Evolutionary conservation across 371 early-diverging fungal species (phyloP), one percentile per base, ranked within the genome.

Genomic region (Syncephalastrum contaminatum): DNA sequence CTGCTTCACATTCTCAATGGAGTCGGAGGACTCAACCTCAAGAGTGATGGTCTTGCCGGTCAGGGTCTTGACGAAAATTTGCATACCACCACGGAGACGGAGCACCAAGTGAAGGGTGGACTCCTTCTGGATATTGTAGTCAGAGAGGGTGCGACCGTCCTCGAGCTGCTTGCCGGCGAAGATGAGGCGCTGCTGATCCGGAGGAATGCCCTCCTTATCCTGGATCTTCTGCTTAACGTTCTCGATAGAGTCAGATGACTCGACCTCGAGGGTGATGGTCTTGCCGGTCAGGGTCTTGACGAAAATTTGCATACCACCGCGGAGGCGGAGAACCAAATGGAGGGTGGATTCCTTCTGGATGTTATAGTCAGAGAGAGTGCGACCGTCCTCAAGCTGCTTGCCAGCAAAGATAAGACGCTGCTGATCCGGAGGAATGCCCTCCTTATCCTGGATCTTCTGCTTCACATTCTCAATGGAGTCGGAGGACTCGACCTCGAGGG

Each of bases 141-240:
- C 89, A 87, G 73, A 73, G 59, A 92, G 72, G 10, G 89, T 88
- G 53, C 90, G 82, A 54, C 88, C 88, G 60, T 91, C 91, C 64
- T 91, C 90, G 8, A 92, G 76, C 70, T 91, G 90, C 72, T 91
- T 91, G 47, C 90, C 92, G 54, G 89, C 90, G 64, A 91, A 90
- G 53, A 91, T 91, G 20, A 93, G 70, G 64, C 90, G 82, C 69
- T 93, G 92, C 77, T 91, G 91, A 69, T 92, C 90, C 53, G 91
- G 89, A 56, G 91, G 91, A 50, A 88, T 88, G 51, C 95, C 95
- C 74, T 99, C 98, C 88, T 98, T 97, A 80, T 95, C 95, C 76
- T 95, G 95, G 60, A 95, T 94, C 84, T 94, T 95, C 49, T 66
- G 56, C 85, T 96, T 95, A 67, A 95, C 93, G 66, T 92, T 90